phyloP scores from a whole-genome alignment of 1,284 basidiomycete genomes.

The Trametes sp. region DNA sequence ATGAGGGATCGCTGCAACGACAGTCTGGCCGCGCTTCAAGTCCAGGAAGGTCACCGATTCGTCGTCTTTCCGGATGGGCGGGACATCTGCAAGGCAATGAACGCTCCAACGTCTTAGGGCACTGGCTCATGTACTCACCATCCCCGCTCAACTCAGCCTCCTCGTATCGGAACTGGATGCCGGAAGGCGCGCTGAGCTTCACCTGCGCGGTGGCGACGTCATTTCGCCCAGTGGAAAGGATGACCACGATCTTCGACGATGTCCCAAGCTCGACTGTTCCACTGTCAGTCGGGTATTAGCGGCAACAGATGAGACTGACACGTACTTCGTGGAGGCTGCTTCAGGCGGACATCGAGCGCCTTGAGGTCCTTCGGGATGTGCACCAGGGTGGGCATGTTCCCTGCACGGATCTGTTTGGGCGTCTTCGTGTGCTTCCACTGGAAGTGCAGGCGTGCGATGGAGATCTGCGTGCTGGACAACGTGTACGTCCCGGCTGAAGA shows the following conservation, averaged over 20 bases:
- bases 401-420: constrained; percentile 51
- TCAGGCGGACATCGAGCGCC: constrained; percentile 65
- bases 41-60: constrained; percentile 56
- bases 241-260: constrained; percentile 59
- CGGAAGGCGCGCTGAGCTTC: constrained; percentile 59
- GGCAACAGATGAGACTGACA: constrained; percentile 6
- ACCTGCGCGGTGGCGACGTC: constrained; percentile 59
- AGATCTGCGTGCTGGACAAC: constrained; percentile 66
- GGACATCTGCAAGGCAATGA: constrained; percentile 16
- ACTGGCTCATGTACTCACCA: constrained; percentile 33
- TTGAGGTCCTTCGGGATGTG: constrained; percentile 65
- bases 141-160: constrained; percentile 53
- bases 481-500: constrained; percentile 68
- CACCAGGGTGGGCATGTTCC: constrained; percentile 61
- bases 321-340: constrained; percentile 69
- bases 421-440: constrained; percentile 58
- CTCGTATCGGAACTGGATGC: constrained; percentile 56
- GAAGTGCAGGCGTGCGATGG: constrained; percentile 62
- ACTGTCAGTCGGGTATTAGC: constrained; percentile 10
- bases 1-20: constrained; percentile 67
- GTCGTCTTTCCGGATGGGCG: constrained; percentile 46
- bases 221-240: constrained; percentile 73
- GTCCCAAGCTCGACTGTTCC: constrained; percentile 72
- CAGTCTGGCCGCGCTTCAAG: constrained; percentile 51
- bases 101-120: background rate